phyloP scores from a whole-genome alignment of 164 flowering plant species.

The Dillenia suffruticosa region DNA sequence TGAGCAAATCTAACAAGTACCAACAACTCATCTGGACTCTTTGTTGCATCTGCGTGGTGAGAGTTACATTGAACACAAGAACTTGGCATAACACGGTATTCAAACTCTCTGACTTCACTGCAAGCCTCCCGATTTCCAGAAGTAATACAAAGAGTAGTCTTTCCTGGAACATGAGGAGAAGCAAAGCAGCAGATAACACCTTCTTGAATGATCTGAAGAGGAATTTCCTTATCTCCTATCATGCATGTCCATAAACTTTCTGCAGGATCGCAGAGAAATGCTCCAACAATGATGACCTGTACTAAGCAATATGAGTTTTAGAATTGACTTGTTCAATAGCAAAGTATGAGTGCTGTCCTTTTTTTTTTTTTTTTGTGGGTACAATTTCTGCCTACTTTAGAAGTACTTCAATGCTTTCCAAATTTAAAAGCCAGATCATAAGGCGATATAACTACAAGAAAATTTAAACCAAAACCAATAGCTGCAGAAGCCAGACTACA shows the following conservation, averaged over 20 bases:
- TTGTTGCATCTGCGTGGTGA: constrained; percentile 26
- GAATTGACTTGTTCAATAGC: neutral
- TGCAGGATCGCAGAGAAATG: constrained; percentile 79
- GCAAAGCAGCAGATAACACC: constrained; percentile 84
- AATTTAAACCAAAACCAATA: too few species aligned
- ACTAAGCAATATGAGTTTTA: constrained; percentile 13
- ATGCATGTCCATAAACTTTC: constrained; percentile 69
- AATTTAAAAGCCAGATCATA: too few species aligned
- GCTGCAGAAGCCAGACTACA: too few species aligned
- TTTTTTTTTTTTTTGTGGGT: too few species aligned
- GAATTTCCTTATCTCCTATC: constrained; percentile 94
- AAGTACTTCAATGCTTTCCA: too few species aligned
- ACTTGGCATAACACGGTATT: constrained; percentile 45
- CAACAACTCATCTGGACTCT: constrained; percentile 59
- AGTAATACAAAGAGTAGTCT: constrained; percentile 73
- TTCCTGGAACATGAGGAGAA: constrained; percentile 67
- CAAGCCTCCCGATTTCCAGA: constrained; percentile 76
- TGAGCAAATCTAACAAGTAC: constrained; percentile 67
- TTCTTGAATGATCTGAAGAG: constrained; percentile 64
- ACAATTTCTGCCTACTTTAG: too few species aligned
- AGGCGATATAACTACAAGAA: too few species aligned
- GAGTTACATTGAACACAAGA: constrained; percentile 17
- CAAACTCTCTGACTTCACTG: constrained; percentile 92
- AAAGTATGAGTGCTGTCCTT: too few species aligned
- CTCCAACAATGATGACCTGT: constrained; percentile 89